A percentile compares a stretch with the other conserved stretches of the same genome.
phyloP scores from a whole-genome alignment of 2,329 filamentous ascomycete species.

The Beauveria varroae region DNA sequence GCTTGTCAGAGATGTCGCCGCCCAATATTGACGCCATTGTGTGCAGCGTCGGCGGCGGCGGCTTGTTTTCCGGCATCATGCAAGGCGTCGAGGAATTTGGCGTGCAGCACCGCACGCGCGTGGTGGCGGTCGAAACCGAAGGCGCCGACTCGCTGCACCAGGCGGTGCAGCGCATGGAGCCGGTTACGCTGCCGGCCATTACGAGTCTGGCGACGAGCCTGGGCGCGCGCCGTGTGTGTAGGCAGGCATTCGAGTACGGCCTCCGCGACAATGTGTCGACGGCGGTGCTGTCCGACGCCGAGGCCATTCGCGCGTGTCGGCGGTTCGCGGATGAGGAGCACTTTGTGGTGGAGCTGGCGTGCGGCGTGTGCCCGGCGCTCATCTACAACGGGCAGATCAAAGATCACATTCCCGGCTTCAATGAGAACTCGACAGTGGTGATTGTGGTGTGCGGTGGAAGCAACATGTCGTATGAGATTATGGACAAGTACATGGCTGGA shows the following conservation, averaged over 20 bases:
- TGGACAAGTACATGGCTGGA: conserved; percentile 16
- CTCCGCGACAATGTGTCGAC: conserved; percentile 20
- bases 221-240: conserved; percentile 59
- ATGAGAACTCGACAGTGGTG: conserved; percentile 21
- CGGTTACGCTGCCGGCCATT: conserved; percentile 59
- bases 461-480: conserved; percentile 25
- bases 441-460: conserved; percentile 25
- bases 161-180: conserved; percentile 43
- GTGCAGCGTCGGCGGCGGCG: conserved; percentile 73
- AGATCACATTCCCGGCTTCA: conserved; percentile 17
- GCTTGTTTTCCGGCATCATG: conserved; percentile 67
- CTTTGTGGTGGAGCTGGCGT: conserved; percentile 23
- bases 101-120: conserved; percentile 25
- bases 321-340: conserved; percentile 23
- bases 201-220: conserved; percentile 65
- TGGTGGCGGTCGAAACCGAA: conserved; percentile 65
- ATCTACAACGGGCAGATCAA: conserved; percentile 20
- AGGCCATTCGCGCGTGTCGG: conserved; percentile 21
- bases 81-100: conserved; percentile 43
- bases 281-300: conserved; percentile 20
- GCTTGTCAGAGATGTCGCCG: conserved; percentile 50
- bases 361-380: conserved; percentile 22
- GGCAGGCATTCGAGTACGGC: conserved; percentile 29
- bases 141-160: conserved; percentile 61
- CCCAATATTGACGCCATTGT: conserved; percentile 55